A percentile compares a stretch with the other conserved stretches of the same genome.
phyloP scores from a whole-genome alignment of 345 rosid species.

The Dovyalis caffra region DNA sequence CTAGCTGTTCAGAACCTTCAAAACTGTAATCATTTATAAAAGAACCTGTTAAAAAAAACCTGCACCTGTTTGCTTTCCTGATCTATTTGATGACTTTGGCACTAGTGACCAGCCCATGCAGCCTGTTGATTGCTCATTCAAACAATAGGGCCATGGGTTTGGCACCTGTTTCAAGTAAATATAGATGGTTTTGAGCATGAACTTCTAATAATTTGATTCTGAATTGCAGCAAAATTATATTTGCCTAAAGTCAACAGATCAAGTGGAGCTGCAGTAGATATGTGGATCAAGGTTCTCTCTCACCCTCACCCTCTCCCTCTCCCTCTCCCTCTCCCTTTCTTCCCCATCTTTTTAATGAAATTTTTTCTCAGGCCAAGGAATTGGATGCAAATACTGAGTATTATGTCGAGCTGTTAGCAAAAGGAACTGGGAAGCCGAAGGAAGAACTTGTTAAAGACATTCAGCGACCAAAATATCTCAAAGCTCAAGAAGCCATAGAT shows the following conservation, averaged over 20 bases:
- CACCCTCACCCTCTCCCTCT: not conserved
- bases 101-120: not conserved
- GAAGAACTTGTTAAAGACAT: slow-evolving; percentile 74
- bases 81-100: not conserved
- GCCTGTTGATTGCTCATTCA: not conserved
- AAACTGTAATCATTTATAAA: too few relatives aligned
- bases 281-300: slow-evolving; percentile 74
- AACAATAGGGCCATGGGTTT: not conserved
- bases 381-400: slow-evolving; percentile 66
- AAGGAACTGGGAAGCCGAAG: slow-evolving; percentile 74
- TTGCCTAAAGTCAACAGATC: slow-evolving; percentile 74
- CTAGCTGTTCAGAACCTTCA: not conserved
- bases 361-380: slow-evolving; percentile 64
- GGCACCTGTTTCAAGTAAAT: not conserved
- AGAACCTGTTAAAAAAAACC: not conserved
- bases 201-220: not conserved
- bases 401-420: slow-evolving; percentile 66
- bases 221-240: slow-evolving; percentile 66
- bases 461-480: slow-evolving; percentile 66
- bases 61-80: not conserved
- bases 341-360: not conserved
- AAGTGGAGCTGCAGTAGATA: slow-evolving; percentile 75
- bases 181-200: not conserved
- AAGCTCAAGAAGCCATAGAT: slow-evolving; percentile 69
- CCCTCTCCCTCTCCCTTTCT: slow-evolving; percentile 4